Conservation (phyloP, 495 filamentous ascomycete species). For the Aspergillus taichungensis region DNA sequence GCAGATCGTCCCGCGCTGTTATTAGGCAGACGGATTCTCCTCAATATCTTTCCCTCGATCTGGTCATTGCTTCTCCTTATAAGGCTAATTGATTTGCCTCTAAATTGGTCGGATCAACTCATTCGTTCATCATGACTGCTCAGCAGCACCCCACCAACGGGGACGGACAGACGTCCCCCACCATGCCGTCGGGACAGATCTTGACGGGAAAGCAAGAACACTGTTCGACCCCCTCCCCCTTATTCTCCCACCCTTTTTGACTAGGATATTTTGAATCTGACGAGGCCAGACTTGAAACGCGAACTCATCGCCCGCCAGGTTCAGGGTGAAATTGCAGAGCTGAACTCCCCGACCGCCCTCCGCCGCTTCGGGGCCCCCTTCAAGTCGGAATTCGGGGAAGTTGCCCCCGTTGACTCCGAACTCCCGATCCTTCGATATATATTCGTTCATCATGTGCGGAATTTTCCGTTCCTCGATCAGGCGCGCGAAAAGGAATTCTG, state of each 20-base stretch:
- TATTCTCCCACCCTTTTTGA: background rate
- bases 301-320: constrained; percentile 89
- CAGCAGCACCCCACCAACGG: background rate
- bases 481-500: constrained; percentile 98
- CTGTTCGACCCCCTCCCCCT: constrained; percentile 47
- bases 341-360: constrained; percentile 88
- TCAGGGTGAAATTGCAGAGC: constrained; percentile 76
- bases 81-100: constrained; percentile 3
- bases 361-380: constrained; percentile 95
- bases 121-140: constrained; percentile 11
- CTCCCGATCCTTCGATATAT: constrained; percentile 91
- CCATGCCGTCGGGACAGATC: constrained; percentile 42
- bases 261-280: constrained; percentile 14
- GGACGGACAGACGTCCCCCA: background rate
- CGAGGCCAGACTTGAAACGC: constrained; percentile 76
- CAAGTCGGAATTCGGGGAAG: constrained; percentile 82
- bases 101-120: background rate
- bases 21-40: constrained; percentile 20
- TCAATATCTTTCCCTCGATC: constrained; percentile 1
- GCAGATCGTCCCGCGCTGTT: constrained; percentile 2
- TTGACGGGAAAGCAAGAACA: constrained; percentile 97
- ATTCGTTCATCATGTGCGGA: constrained; percentile 95
- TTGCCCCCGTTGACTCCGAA: constrained; percentile 88
- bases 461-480: constrained; percentile 94
- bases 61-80: constrained; percentile 2